Conservation (phyloP, 2,329 filamentous ascomycete species). For the Phoma sp. region DNA sequence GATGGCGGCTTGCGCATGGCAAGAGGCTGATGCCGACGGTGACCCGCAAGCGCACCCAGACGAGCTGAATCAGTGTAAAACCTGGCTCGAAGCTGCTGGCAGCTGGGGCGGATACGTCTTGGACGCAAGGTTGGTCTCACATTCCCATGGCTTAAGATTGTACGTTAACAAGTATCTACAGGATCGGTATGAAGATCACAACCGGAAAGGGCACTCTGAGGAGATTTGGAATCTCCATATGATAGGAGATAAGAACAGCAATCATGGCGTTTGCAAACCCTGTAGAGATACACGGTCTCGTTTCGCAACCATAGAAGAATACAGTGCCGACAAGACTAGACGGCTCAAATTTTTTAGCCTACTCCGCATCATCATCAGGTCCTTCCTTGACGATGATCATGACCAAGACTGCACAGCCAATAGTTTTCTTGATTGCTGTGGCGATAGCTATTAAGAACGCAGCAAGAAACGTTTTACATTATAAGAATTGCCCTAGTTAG, state of each 20-base stretch:
- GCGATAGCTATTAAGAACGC: too few relatives aligned
- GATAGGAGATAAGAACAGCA: background rate
- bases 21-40: slow-evolving; percentile 58
- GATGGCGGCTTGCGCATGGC: slow-evolving; percentile 81
- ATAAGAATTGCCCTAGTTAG: too few relatives aligned
- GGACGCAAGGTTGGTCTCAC: slow-evolving; percentile 63
- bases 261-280: background rate
- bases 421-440: too few relatives aligned
- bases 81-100: slow-evolving; percentile 69
- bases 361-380: too few relatives aligned
- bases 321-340: too few relatives aligned
- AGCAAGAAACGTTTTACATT: too few relatives aligned
- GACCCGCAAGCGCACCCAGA: slow-evolving; percentile 43
- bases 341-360: too few relatives aligned
- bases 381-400: too few relatives aligned
- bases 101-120: slow-evolving; percentile 75
- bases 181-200: slow-evolving; percentile 73
- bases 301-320: too few relatives aligned
- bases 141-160: background rate
- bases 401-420: too few relatives aligned
- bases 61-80: slow-evolving; percentile 66
- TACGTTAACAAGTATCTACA: slow-evolving; percentile 14
- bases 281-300: too few relatives aligned
- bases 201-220: slow-evolving; percentile 70
- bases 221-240: slow-evolving; percentile 32